Conservation (phyloP, 441 rosid species). For the Pelargonium cotyledonis region DNA sequence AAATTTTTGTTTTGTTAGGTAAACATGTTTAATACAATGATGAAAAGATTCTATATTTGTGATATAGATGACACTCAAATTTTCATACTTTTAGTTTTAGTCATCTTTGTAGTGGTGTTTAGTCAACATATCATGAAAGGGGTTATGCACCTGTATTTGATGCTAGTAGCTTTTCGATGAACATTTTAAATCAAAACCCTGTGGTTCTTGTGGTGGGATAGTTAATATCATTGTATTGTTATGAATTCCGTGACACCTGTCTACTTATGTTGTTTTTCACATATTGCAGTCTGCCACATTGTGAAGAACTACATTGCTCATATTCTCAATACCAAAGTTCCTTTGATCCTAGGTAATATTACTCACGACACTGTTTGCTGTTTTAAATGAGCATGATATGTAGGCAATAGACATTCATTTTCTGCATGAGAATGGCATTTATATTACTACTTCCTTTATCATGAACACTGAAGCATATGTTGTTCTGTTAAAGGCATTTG, state of each 20-base stretch:
- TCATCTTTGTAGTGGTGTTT: not conserved
- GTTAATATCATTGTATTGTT: not conserved
- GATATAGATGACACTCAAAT: not conserved
- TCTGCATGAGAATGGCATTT: not conserved
- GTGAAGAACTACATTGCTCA: slow-evolving; percentile 89
- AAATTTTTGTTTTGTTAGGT: not conserved
- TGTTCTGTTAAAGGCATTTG: slow-evolving; percentile 55
- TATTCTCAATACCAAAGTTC: slow-evolving; percentile 61
- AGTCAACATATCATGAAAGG: not conserved
- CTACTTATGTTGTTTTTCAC: slow-evolving; percentile 12
- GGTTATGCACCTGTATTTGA: not conserved
- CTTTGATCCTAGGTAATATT: slow-evolving; percentile 67
- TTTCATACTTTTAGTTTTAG: not conserved
- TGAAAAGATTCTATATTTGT: not conserved
- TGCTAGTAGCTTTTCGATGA: not conserved
- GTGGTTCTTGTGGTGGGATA: not conserved
- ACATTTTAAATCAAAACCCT: not conserved
- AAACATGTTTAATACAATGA: not conserved
- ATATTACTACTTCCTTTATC: not conserved
- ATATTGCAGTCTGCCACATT: slow-evolving; percentile 66
- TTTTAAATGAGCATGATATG: not conserved
- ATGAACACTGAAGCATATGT: slow-evolving; percentile 12
- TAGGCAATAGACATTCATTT: not conserved
- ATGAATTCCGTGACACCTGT: slow-evolving; percentile 8
- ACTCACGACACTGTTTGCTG: not conserved